These are phyloP conservation scores for Prunus padus DNA, from an alignment of 306 rosid species.

Conservation along the genomic window DNA sequence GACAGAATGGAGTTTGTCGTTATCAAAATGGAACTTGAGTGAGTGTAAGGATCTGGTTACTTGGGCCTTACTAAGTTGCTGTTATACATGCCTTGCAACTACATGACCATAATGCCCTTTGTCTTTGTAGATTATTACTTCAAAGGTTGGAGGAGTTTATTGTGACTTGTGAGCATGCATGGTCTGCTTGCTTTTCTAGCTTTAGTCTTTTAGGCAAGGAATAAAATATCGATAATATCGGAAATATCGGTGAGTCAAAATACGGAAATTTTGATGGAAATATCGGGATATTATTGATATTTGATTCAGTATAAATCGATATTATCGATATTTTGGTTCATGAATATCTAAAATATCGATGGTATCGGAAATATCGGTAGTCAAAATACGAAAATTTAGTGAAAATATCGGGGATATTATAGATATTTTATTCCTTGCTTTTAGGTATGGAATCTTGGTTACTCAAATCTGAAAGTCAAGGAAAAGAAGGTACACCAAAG, in stretches of 20 bases:
- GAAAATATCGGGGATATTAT: too few relatives aligned
- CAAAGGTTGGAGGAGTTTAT: not conserved
- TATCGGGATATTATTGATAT: too few relatives aligned
- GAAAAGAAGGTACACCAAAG: not conserved
- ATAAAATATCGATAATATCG: too few relatives aligned
- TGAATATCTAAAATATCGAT: too few relatives aligned
- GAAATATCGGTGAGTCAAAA: too few relatives aligned
- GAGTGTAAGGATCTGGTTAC: conserved; percentile 12
- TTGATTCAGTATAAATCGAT: too few relatives aligned
- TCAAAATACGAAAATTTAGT: too few relatives aligned
- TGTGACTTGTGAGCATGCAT: conserved; percentile 2
- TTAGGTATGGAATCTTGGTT: conserved; percentile 20
- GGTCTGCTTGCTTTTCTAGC: not conserved
- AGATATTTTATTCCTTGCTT: too few relatives aligned
- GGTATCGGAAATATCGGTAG: too few relatives aligned
- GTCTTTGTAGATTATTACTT: not conserved
- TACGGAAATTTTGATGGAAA: too few relatives aligned
- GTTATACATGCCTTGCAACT: not conserved
- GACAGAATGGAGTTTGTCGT: conserved; percentile 52
- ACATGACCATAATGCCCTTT: conserved; percentile 34
- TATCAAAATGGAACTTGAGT: conserved; percentile 35
- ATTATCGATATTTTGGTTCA: too few relatives aligned
- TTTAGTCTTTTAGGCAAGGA: conserved; percentile 9
- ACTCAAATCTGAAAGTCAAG: not conserved
- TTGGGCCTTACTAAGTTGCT: not conserved